Evolutionary conservation across 495 filamentous ascomycete genomes (phyloP), one percentile per base, ranked within the genome.

Genomic region (Neurospora sp.): DNA sequence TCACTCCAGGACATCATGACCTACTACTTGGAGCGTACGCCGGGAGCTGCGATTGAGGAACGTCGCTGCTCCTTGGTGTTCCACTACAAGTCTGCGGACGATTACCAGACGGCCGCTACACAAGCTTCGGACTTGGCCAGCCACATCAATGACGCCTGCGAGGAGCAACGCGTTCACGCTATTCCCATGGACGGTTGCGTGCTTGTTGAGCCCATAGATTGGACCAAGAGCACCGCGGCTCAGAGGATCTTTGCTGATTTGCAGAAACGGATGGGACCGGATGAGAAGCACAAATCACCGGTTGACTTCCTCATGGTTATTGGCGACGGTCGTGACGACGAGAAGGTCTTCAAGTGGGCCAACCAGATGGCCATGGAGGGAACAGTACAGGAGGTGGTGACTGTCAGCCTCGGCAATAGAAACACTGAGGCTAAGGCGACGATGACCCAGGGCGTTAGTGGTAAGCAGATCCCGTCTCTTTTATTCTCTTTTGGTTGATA

Each of bases 301-400:
- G 82, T 86, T 12, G 92, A 96, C 76, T 97, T 97, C 81, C 80
- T 98, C 53, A 87, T 97, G 80, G 92, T 96, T 8, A 86, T 93
- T 65, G 94, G 94, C 44, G 93, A 97, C 78, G 91, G 92, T 59
- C 91, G 94, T 8, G 94, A 97, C 72, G 94, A 98, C 75, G 94
- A 97, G 78, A 90, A 93, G 68, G 90, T 97, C 31, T 98, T 94
- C 84, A 91, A 90, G 41, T 98, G 94, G 94, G 94, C 94, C 38
- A 97, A 97, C 81, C 85, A 89, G 40, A 81, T 97, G 38, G 84
- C 83, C 31, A 83, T 82, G 1, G 77, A 80, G 6, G 83, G 85
- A 39, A 80, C 78, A 7, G 85, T 59, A 59, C 47, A 65, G 53
- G 85, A 93, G 71, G 90, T 93, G 8, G 89, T 90, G 75, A 97